These are phyloP conservation scores for Rubus idaeus DNA, from an alignment of 306 rosid species.

Conservation along the genomic window DNA sequence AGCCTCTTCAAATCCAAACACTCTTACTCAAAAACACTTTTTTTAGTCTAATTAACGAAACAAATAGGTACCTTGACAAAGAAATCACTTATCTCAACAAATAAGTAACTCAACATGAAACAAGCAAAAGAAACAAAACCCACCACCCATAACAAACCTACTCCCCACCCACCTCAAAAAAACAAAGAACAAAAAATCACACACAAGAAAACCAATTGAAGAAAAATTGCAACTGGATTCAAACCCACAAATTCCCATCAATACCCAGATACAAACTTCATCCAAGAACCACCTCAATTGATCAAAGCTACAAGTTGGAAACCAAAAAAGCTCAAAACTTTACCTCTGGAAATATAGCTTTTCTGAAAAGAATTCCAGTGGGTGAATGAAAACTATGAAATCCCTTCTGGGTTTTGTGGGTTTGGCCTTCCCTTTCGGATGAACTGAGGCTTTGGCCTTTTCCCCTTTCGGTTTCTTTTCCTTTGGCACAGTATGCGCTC, in stretches of 20 bases:
- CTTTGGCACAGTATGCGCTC: constrained; percentile 15
- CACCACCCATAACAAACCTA: neutral
- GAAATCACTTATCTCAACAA: neutral
- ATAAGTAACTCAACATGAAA: neutral
- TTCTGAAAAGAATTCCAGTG: neutral
- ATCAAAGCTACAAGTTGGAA: neutral
- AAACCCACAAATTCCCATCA: constrained; percentile 3
- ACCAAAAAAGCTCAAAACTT: neutral
- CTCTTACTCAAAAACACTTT: neutral
- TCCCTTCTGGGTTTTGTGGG: neutral
- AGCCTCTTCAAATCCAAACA: neutral
- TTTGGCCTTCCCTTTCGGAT: neutral
- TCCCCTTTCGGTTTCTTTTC: neutral
- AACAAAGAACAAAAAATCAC: neutral
- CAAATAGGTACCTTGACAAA: neutral
- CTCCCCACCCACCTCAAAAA: constrained; percentile 1
- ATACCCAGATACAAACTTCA: neutral
- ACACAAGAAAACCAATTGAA: constrained; percentile 3
- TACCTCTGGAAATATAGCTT: constrained; percentile 4
- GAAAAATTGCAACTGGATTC: neutral
- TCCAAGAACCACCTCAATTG: neutral
- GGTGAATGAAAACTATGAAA: neutral
- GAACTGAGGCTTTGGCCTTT: too few relatives aligned
- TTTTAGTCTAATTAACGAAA: too few relatives aligned
- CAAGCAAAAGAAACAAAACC: neutral